phyloP scores from a whole-genome alignment of 228 moss, liverwort and hornwort genomes.

The Sphagnum magellanicum region DNA sequence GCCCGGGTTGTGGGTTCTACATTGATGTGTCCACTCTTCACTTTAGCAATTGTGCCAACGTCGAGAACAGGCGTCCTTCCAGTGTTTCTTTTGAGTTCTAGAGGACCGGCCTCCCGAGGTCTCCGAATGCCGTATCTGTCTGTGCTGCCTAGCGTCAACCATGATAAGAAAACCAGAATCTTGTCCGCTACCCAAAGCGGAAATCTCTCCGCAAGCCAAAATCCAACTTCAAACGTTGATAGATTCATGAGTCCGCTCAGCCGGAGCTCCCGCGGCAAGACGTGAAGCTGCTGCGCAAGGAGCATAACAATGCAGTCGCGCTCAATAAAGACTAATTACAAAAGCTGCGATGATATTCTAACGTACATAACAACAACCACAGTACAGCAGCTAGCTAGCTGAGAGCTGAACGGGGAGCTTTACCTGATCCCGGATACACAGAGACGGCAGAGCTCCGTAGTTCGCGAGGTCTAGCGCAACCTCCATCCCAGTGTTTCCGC shows the following conservation, averaged over 20 bases:
- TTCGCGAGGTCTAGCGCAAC: conserved; percentile 58
- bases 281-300: conserved; percentile 28
- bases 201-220: conserved; percentile 29
- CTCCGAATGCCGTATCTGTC: conserved; percentile 39
- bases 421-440: conserved; percentile 51
- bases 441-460: conserved; percentile 32
- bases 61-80: conserved; percentile 49
- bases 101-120: conserved; percentile 42
- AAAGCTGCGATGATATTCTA: not conserved
- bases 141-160: conserved; percentile 34
- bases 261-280: conserved; percentile 40
- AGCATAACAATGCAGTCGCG: not conserved
- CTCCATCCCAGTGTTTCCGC: conserved; percentile 65
- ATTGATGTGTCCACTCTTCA: conserved; percentile 45
- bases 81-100: conserved; percentile 34
- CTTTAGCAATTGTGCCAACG: conserved; percentile 47
- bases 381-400: not conserved
- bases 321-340: too few species aligned
- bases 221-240: conserved; percentile 35
- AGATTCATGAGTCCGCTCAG: conserved; percentile 11
- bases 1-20: conserved; percentile 3
- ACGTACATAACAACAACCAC: not conserved
- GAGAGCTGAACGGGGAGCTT: not conserved
- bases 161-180: conserved; percentile 39
- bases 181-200: conserved; percentile 51